Evolutionary conservation across 768 basidiomycete genomes (phyloP).

Genomic region (Tylopilus sp.): DNA sequence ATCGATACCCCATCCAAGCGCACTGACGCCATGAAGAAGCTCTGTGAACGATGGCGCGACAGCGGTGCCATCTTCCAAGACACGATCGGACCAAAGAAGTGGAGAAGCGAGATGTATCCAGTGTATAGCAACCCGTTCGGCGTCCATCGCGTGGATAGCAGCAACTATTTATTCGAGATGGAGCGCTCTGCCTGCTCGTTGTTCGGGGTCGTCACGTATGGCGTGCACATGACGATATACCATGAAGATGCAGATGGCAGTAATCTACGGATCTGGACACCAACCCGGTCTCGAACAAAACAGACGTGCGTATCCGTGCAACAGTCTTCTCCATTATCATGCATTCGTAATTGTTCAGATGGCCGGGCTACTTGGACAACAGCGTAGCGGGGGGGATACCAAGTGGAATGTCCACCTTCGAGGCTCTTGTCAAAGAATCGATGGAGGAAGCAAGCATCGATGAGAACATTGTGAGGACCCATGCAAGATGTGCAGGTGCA

Average conservation of each 20-base stretch:
- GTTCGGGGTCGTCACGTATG: conserved; percentile 89
- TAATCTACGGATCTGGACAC: conserved; percentile 74
- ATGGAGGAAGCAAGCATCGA: conserved; percentile 89
- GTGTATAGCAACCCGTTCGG: conserved; percentile 72
- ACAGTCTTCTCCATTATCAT: not conserved
- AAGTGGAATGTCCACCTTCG: conserved; percentile 66
- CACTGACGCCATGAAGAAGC: conserved; percentile 55
- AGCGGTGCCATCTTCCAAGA: conserved; percentile 50
- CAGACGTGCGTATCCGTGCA: conserved; percentile 61
- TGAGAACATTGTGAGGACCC: conserved; percentile 55
- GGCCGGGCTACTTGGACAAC: conserved; percentile 87
- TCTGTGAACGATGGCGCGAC: conserved; percentile 78
- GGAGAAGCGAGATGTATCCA: conserved; percentile 84
- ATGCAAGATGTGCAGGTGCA: conserved; percentile 61
- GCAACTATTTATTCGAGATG: conserved; percentile 81
- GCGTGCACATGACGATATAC: conserved; percentile 86
- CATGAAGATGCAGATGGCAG: conserved; percentile 34
- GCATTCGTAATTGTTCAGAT: conserved; percentile 39
- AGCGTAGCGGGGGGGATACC: conserved; percentile 91
- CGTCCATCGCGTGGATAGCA: conserved; percentile 33
- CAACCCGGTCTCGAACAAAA: conserved; percentile 81
- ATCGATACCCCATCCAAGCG: conserved; percentile 57
- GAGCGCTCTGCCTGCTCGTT: conserved; percentile 86
- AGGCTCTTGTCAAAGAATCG: conserved; percentile 84
- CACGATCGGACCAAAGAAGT: conserved; percentile 71